A percentile compares a stretch with the other conserved stretches of the same genome.
These are phyloP conservation scores for Leccinellum albellum DNA, from an alignment of 768 basidiomycete genomes.

Conservation along the genomic window DNA sequence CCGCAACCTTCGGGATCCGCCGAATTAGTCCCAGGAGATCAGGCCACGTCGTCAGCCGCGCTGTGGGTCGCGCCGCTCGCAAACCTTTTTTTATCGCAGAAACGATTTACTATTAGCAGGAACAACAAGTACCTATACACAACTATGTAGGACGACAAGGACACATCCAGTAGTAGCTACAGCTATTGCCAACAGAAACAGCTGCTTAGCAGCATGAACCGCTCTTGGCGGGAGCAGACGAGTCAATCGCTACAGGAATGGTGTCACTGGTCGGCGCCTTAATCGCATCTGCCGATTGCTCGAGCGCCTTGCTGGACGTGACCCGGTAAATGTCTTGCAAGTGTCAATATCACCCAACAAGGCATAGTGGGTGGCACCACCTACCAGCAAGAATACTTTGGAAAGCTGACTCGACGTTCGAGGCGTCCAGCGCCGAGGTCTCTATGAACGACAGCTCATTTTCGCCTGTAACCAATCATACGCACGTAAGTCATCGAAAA, in stretches of 20 bases:
- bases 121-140: constrained; percentile 28
- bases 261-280: constrained; percentile 78
- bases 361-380: constrained; percentile 20
- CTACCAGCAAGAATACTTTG: constrained; percentile 90
- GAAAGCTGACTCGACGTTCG: constrained; percentile 97
- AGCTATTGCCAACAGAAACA: not conserved
- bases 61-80: constrained; percentile 67
- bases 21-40: constrained; percentile 93
- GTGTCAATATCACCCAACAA: not conserved
- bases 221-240: constrained; percentile 47
- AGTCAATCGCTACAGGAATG: constrained; percentile 74
- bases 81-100: constrained; percentile 57
- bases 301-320: constrained; percentile 92
- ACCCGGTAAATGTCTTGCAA: constrained; percentile 91
- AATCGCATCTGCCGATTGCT: constrained; percentile 75
- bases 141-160: constrained; percentile 8
- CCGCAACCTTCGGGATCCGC: constrained; percentile 82
- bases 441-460: constrained; percentile 94
- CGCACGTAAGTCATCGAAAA: not conserved
- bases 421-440: constrained; percentile 99
- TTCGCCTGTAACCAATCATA: constrained; percentile 56
- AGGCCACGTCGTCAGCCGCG: constrained; percentile 84
- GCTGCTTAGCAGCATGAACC: constrained; percentile 59
- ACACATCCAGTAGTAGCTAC: not conserved
- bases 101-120: constrained; percentile 20